Evolutionary conservation across 805 yeast genomes (phyloP).

Genomic region (Komagataella kurtzmanii): DNA sequence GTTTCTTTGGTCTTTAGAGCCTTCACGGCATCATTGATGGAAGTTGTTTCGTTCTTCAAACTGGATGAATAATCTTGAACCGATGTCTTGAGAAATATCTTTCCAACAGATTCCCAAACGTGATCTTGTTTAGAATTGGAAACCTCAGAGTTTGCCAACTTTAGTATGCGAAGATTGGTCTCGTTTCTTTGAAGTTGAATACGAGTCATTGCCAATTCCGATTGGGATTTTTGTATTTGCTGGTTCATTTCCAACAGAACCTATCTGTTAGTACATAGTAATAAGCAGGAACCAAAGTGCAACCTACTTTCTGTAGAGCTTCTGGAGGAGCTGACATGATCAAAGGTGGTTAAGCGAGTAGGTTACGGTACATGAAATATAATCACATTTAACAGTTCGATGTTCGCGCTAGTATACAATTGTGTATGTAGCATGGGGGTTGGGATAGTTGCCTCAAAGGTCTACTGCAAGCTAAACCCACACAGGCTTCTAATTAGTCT

Average conservation of each 20-base stretch:
- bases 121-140: constrained; percentile 25
- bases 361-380: not conserved
- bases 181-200: constrained; percentile 34
- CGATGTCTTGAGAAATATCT: constrained; percentile 43
- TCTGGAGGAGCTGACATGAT: constrained; percentile 29
- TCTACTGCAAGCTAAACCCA: not conserved
- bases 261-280: constrained; percentile 10
- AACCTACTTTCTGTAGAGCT: constrained; percentile 24
- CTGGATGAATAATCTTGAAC: constrained; percentile 31
- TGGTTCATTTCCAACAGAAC: constrained; percentile 53
- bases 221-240: constrained; percentile 43
- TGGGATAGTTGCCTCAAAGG: not conserved
- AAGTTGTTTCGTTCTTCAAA: constrained; percentile 36
- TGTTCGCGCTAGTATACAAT: not conserved
- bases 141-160: constrained; percentile 45
- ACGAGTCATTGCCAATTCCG: constrained; percentile 42
- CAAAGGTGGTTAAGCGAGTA: not conserved
- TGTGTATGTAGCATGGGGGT: too few relatives aligned
- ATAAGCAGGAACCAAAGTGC: not conserved
- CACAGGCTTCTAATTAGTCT: not conserved
- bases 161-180: constrained; percentile 38
- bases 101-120: constrained; percentile 84
- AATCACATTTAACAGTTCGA: not conserved
- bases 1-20: constrained; percentile 54
- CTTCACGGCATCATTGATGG: constrained; percentile 42